These are phyloP conservation scores for Coemansia sp. DNA, from an alignment of 192 early-diverging fungal species.

Conservation along the genomic window DNA sequence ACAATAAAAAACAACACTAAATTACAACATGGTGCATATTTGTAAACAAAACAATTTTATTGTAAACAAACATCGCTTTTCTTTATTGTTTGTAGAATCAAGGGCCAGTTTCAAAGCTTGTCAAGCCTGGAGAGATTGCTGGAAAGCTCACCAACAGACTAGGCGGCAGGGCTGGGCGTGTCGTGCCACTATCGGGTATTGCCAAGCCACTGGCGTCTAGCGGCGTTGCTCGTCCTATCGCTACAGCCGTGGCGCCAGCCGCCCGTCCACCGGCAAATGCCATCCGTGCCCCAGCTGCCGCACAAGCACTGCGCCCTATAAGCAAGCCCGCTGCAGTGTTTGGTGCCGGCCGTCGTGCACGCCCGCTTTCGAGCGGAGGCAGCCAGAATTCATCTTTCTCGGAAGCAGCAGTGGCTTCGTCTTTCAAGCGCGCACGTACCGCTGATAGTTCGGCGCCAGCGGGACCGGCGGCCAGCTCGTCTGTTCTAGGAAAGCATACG, in stretches of 20 bases:
- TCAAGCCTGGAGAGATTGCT: conserved; percentile 30
- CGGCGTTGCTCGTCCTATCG: not conserved
- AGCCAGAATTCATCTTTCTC: not conserved
- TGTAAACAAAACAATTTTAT: conserved; percentile 5
- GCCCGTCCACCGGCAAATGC: conserved; percentile 5
- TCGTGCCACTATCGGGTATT: conserved; percentile 2
- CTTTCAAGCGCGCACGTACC: conserved; percentile 24
- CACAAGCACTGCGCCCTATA: conserved; percentile 19
- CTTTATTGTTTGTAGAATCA: conserved; percentile 4
- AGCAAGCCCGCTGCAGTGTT: conserved; percentile 33
- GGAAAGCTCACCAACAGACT: conserved; percentile 11
- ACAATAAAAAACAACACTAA: not conserved
- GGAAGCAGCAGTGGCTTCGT: not conserved
- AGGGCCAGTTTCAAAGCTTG: conserved; percentile 11
- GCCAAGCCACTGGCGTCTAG: conserved; percentile 9
- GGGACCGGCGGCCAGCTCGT: not conserved
- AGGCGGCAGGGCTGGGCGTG: conserved; percentile 2
- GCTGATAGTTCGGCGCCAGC: not conserved
- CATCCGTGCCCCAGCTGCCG: conserved; percentile 1
- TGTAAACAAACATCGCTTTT: not conserved
- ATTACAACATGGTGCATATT: not conserved
- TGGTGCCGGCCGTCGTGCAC: conserved; percentile 27
- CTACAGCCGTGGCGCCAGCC: not conserved
- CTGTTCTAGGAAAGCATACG: conserved; percentile 43
- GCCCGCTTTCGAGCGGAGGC: not conserved